Percentiles rank a stretch among this genome's conserved stretches.
Evolutionary conservation across 2,329 filamentous ascomycete species (phyloP).

Genomic region (Ophiostoma populinum): DNA sequence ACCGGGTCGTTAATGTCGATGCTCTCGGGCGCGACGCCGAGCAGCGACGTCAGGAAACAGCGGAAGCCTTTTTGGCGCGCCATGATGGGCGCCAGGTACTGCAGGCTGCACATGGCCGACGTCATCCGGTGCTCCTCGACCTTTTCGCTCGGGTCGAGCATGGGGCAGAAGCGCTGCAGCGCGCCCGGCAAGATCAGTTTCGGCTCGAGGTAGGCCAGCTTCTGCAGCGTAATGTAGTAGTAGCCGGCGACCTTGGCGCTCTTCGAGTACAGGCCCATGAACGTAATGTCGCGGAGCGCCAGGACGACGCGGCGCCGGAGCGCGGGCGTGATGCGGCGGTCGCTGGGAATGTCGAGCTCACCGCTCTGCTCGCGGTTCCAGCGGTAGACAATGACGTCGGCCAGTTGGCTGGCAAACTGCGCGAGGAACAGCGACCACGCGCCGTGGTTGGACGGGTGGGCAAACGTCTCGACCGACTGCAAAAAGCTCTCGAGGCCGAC

Average conservation of each 20-base stretch:
- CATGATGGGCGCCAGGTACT: constrained; percentile 84
- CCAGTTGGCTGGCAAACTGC: constrained; percentile 79
- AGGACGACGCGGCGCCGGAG: constrained; percentile 80
- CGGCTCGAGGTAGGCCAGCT: constrained; percentile 78
- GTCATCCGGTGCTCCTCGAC: constrained; percentile 95
- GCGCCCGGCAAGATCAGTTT: constrained; percentile 84
- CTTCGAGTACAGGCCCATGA: constrained; percentile 97
- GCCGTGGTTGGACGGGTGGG: constrained; percentile 93
- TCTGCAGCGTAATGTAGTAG: constrained; percentile 78
- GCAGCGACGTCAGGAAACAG: constrained; percentile 82
- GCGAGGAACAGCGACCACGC: constrained; percentile 79
- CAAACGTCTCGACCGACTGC: constrained; percentile 93
- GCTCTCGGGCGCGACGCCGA: constrained; percentile 84
- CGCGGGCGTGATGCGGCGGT: constrained; percentile 61
- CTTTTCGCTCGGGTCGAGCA: constrained; percentile 83
- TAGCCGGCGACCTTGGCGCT: constrained; percentile 82
- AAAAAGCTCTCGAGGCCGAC: constrained; percentile 78
- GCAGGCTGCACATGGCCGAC: constrained; percentile 77
- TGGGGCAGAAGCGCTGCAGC: constrained; percentile 89
- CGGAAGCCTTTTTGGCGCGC: constrained; percentile 87
- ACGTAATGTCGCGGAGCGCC: constrained; percentile 78
- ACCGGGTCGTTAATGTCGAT: constrained; percentile 96
- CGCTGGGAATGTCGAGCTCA: constrained; percentile 71
- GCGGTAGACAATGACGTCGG: constrained; percentile 90
- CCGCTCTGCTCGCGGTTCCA: constrained; percentile 93